phyloP scores from a whole-genome alignment of 225 moss, liverwort and hornwort species.

The Takakia lepidozioides region DNA sequence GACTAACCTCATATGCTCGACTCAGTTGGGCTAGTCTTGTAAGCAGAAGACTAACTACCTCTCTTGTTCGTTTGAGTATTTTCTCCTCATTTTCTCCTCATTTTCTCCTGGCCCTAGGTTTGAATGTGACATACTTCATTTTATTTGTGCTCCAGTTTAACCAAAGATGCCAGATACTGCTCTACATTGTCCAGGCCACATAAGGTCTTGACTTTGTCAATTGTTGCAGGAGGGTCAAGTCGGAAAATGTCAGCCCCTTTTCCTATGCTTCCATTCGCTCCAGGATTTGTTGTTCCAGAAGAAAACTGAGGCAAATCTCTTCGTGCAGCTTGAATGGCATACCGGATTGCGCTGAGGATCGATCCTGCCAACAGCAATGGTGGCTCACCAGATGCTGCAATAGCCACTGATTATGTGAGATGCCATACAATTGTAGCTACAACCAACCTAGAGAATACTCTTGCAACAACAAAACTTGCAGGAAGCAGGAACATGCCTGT shows the following conservation, averaged over 20 bases:
- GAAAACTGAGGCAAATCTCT: constrained; percentile 12
- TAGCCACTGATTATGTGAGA: too few relatives aligned
- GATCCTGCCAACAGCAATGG: constrained; percentile 55
- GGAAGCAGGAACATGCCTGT: too few relatives aligned
- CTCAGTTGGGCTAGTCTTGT: too few relatives aligned
- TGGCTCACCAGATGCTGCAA: constrained; percentile 67
- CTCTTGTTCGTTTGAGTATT: too few relatives aligned
- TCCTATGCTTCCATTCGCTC: neutral
- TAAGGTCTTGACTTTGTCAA: constrained; percentile 44
- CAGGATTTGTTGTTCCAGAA: constrained; percentile 17
- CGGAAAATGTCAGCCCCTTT: constrained; percentile 11
- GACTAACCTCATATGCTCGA: too few relatives aligned
- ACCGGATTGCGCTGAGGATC: constrained; percentile 48
- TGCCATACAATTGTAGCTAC: too few relatives aligned
- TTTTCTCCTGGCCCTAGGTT: too few relatives aligned
- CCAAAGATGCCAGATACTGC: constrained; percentile 29
- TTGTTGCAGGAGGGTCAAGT: constrained; percentile 36
- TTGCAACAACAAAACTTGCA: too few relatives aligned
- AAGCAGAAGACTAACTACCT: too few relatives aligned
- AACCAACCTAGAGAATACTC: too few relatives aligned
- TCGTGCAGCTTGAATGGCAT: constrained; percentile 43
- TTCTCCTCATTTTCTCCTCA: too few relatives aligned
- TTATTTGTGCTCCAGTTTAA: neutral
- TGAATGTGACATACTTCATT: too few relatives aligned
- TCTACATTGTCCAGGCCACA: constrained; percentile 69